A percentile compares a stretch with the other conserved stretches of the same genome.
phyloP scores from a whole-genome alignment of 2,329 filamentous ascomycete genomes.

The Botrytis sinoallii region DNA sequence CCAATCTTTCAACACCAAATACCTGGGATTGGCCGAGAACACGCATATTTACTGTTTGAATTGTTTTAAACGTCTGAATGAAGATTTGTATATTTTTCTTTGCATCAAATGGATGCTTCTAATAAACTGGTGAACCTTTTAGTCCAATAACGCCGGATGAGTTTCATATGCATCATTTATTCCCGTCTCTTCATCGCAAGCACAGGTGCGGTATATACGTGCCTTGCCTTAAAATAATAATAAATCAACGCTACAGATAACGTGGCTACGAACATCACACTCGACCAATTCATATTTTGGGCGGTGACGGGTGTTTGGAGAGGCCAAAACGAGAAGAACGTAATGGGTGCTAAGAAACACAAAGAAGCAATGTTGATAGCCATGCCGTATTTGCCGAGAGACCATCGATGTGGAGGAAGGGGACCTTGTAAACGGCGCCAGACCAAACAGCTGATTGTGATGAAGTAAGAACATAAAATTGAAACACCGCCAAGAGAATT shows the following conservation, averaged over 20 bases:
- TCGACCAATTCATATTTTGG: slow-evolving; percentile 46
- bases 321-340: slow-evolving; percentile 49
- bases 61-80: background rate
- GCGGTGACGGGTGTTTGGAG: slow-evolving; percentile 38
- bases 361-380: slow-evolving; percentile 43
- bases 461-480: slow-evolving; percentile 50
- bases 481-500: slow-evolving; percentile 48
- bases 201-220: slow-evolving; percentile 32
- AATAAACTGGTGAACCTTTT: background rate
- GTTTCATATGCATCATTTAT: background rate
- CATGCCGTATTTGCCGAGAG: slow-evolving; percentile 42
- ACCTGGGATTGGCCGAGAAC: background rate
- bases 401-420: slow-evolving; percentile 42
- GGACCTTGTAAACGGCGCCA: slow-evolving; percentile 38
- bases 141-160: background rate
- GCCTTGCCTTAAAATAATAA: slow-evolving; percentile 23
- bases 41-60: background rate
- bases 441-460: slow-evolving; percentile 43
- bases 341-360: slow-evolving; percentile 42
- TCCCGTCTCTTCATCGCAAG: slow-evolving; percentile 4
- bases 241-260: slow-evolving; percentile 20
- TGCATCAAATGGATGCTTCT: background rate
- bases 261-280: slow-evolving; percentile 22
- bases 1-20: background rate
- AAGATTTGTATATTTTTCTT: background rate